These are phyloP conservation scores for Rubroshorea leprosula DNA, from an alignment of 345 rosid genomes.

Conservation along the genomic window DNA sequence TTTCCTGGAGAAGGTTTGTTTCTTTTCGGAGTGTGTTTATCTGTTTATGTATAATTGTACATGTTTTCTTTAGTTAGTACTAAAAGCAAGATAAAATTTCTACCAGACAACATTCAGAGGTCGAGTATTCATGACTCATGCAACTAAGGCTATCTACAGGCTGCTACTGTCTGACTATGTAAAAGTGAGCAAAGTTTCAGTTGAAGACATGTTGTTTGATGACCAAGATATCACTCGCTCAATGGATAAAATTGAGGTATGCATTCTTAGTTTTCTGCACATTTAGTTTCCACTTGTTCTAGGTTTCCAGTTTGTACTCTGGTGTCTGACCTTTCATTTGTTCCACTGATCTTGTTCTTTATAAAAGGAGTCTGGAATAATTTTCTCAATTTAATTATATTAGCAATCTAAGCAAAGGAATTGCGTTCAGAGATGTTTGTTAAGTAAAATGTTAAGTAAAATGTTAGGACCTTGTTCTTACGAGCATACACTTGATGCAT, in stretches of 20 bases:
- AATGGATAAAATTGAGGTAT: slow-evolving; percentile 95
- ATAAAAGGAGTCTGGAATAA: background rate
- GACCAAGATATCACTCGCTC: slow-evolving; percentile 83
- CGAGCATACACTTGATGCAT: background rate
- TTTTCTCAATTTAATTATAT: too few relatives aligned
- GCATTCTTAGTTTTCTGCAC: slow-evolving; percentile 1
- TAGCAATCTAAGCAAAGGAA: background rate
- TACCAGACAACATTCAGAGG: slow-evolving; percentile 84
- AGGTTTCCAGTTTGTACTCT: background rate
- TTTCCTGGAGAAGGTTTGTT: slow-evolving; percentile 82
- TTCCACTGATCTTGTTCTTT: background rate
- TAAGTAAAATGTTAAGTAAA: too few relatives aligned
- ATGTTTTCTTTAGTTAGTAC: background rate
- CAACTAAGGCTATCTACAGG: slow-evolving; percentile 91
- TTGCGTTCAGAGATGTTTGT: background rate
- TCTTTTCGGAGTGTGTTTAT: background rate
- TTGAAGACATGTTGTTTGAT: slow-evolving; percentile 93
- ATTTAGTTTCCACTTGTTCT: background rate
- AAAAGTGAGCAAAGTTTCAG: slow-evolving; percentile 95
- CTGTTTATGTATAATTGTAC: background rate
- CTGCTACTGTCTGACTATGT: slow-evolving; percentile 84
- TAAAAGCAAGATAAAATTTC: slow-evolving; percentile 1
- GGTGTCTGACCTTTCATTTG: too few relatives aligned
- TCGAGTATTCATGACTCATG: slow-evolving; percentile 93
- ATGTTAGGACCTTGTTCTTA: background rate